These are phyloP conservation scores for Cylindrotheca closterium DNA, from an alignment of 108 stramenopile genomes.

Conservation along the genomic window DNA sequence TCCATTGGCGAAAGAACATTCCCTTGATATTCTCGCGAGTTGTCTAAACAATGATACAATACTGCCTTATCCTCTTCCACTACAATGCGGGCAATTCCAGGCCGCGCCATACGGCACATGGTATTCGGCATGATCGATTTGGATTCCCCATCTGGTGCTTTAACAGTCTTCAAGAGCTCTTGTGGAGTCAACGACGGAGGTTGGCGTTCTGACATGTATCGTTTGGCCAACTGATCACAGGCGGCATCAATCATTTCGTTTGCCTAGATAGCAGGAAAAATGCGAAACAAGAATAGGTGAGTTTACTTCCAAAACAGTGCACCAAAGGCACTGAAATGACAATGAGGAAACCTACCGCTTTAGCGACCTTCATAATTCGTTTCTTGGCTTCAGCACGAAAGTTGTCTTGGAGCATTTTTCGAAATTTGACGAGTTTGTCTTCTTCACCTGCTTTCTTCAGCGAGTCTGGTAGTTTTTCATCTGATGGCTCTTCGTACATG, in stretches of 20 bases:
- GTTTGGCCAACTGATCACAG: slow-evolving; percentile 91
- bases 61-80: slow-evolving; percentile 93
- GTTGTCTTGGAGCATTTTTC: slow-evolving; percentile 33
- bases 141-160: slow-evolving; percentile 14
- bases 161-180: slow-evolving; percentile 43
- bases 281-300: not conserved
- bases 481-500: slow-evolving; percentile 61
- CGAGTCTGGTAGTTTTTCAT: slow-evolving; percentile 61
- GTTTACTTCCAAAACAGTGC: too few species aligned
- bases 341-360: slow-evolving; percentile 26
- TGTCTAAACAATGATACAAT: slow-evolving; percentile 95
- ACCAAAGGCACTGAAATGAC: too few species aligned
- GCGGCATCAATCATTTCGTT: slow-evolving; percentile 86
- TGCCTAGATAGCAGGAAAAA: slow-evolving; percentile 28
- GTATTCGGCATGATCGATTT: slow-evolving; percentile 64
- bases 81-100: slow-evolving; percentile 87
- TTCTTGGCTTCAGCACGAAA: slow-evolving; percentile 79
- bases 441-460: slow-evolving; percentile 55
- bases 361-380: slow-evolving; percentile 76
- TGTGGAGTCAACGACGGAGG: slow-evolving; percentile 79
- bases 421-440: slow-evolving; percentile 20
- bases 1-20: slow-evolving; percentile 91
- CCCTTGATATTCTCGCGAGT: slow-evolving; percentile 86
- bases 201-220: slow-evolving; percentile 90
- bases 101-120: slow-evolving; percentile 76